Evolutionary conservation across 2,329 filamentous ascomycete species (phyloP).

Genomic region (Aspergillus ustus): DNA sequence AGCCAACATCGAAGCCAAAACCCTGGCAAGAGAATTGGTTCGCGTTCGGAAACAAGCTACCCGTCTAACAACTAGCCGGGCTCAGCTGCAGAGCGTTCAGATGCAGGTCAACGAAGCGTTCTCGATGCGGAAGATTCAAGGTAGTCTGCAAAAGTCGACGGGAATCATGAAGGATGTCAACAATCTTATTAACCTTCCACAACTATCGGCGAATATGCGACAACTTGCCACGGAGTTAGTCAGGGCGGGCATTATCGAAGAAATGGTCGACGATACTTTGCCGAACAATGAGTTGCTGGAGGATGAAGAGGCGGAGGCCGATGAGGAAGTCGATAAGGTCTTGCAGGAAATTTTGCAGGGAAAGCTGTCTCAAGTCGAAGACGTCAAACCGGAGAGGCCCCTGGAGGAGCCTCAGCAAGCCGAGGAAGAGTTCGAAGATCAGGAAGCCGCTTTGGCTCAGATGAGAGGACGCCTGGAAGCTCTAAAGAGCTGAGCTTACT

Average conservation of each 20-base stretch:
- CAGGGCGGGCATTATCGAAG: slow-evolving; percentile 95
- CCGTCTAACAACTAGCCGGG: slow-evolving; percentile 82
- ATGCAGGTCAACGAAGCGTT: slow-evolving; percentile 99
- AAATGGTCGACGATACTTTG: slow-evolving; percentile 88
- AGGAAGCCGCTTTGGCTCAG: slow-evolving; percentile 88
- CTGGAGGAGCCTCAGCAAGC: slow-evolving; percentile 58
- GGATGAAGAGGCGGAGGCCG: slow-evolving; percentile 74
- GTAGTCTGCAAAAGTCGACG: slow-evolving; percentile 81
- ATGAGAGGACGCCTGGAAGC: slow-evolving; percentile 93
- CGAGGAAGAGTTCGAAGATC: slow-evolving; percentile 79
- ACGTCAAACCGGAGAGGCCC: slow-evolving; percentile 59
- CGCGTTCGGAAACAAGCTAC: slow-evolving; percentile 75
- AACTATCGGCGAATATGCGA: slow-evolving; percentile 86
- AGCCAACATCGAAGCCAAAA: slow-evolving; percentile 79
- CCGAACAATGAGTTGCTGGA: slow-evolving; percentile 74
- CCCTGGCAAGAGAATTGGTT: slow-evolving; percentile 86
- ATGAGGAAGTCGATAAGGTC: slow-evolving; percentile 90
- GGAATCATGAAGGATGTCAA: slow-evolving; percentile 99
- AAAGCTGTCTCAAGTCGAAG: slow-evolving; percentile 69
- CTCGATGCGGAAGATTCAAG: slow-evolving; percentile 92
- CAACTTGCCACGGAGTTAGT: slow-evolving; percentile 86
- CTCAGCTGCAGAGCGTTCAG: slow-evolving; percentile 87
- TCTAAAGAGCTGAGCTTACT: slow-evolving; percentile 71
- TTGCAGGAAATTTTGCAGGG: slow-evolving; percentile 89
- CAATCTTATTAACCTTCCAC: slow-evolving; percentile 77